Evolutionary conservation across 2,329 filamentous ascomycete species (phyloP).

Genomic region (Colletotrichum trifolii): DNA sequence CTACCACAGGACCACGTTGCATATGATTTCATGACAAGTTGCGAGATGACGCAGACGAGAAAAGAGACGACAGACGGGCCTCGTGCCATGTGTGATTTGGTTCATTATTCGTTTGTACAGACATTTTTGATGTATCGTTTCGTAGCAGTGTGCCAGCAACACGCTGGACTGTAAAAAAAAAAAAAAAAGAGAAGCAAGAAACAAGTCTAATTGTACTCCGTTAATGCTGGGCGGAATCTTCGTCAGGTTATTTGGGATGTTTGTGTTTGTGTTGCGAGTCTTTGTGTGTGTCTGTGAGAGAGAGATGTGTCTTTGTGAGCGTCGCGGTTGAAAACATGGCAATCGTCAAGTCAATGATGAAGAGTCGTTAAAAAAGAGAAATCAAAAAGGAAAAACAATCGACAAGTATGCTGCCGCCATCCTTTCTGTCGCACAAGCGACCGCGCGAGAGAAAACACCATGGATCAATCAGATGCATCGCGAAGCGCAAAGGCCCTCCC

Average conservation of each 20-base stretch:
- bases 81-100: no score
- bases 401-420: neutral
- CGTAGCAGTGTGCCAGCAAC: neutral
- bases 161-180: neutral
- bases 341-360: neutral
- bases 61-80: no score
- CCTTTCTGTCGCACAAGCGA: neutral
- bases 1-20: neutral
- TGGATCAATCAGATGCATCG: constrained; percentile 6
- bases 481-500: neutral
- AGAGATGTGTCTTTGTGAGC: constrained; percentile 29
- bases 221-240: constrained; percentile 35
- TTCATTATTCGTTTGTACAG: neutral
- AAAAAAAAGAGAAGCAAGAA: constrained; percentile 18
- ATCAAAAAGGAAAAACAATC: no score
- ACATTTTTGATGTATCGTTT: neutral
- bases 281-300: constrained; percentile 16
- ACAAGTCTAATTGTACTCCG: constrained; percentile 35
- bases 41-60: neutral
- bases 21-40: constrained; percentile 1
- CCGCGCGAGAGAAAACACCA: neutral
- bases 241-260: constrained; percentile 26
- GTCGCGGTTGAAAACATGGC: constrained; percentile 15
- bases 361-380: no score
- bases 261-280: constrained; percentile 11